Percentiles rank a stretch among this genome's conserved stretches.
These are phyloP conservation scores for Prunus campanulata DNA, from an alignment of 306 rosid genomes.

Conservation along the genomic window DNA sequence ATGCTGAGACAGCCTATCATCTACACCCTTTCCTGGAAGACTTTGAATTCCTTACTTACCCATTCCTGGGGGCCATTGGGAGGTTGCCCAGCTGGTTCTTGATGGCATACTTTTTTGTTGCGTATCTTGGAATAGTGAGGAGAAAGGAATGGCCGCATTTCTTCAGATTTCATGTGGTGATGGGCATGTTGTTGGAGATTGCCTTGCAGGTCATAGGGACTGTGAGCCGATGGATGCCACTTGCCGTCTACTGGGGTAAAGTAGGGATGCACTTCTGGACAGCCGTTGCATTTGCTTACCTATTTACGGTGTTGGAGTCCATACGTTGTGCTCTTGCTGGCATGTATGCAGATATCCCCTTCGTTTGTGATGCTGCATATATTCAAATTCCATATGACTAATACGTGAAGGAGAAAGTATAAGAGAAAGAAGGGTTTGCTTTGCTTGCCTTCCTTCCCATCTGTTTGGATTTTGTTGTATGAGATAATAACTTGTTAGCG, in stretches of 20 bases:
- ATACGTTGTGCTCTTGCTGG: conserved; percentile 80
- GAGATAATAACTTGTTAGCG: conserved; percentile 1
- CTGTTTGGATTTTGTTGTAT: background rate
- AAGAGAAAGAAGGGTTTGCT: background rate
- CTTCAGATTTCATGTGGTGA: conserved; percentile 85
- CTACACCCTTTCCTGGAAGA: conserved; percentile 69
- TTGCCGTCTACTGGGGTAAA: conserved; percentile 73
- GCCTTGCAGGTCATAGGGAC: conserved; percentile 87
- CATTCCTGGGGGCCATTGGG: conserved; percentile 76
- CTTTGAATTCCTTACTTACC: conserved; percentile 67
- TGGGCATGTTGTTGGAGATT: conserved; percentile 93
- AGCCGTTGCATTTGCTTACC: conserved; percentile 50
- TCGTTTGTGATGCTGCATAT: conserved; percentile 83
- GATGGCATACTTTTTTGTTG: conserved; percentile 85
- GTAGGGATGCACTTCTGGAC: conserved; percentile 97
- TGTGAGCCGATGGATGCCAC: conserved; percentile 94
- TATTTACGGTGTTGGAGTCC: conserved; percentile 70
- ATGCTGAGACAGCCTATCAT: conserved; percentile 85
- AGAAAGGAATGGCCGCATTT: conserved; percentile 99
- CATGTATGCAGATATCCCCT: conserved; percentile 95
- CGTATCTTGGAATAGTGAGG: conserved; percentile 91
- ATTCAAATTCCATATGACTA: conserved; percentile 93
- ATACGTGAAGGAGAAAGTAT: background rate
- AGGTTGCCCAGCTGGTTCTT: conserved; percentile 87
- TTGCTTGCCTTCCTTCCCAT: background rate